phyloP scores from a whole-genome alignment of 371 early-diverging fungal species.

The Lichtheimia hyalospora region DNA sequence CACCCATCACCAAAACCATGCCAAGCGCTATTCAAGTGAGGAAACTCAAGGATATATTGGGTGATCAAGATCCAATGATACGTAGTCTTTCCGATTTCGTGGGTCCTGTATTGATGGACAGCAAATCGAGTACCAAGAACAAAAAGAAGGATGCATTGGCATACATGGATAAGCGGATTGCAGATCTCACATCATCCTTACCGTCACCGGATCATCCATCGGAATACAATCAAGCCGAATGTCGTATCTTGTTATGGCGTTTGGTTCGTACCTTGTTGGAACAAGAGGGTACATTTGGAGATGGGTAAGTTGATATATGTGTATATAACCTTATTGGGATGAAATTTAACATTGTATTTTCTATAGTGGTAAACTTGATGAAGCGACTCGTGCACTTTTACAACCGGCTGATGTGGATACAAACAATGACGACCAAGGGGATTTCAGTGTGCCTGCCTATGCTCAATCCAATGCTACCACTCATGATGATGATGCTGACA shows the following conservation, averaged over 20 bases:
- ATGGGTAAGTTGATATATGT: slow-evolving; percentile 52
- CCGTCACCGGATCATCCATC: slow-evolving; percentile 21
- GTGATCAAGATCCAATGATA: slow-evolving; percentile 21
- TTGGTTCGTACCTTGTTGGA: slow-evolving; percentile 65
- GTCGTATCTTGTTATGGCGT: slow-evolving; percentile 57
- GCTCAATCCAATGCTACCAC: slow-evolving; percentile 10
- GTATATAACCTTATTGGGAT: background rate
- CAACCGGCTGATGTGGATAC: slow-evolving; percentile 24
- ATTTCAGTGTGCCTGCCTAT: slow-evolving; percentile 46
- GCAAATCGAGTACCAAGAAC: slow-evolving; percentile 48
- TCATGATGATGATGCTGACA: slow-evolving; percentile 14
- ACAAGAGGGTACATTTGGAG: slow-evolving; percentile 64
- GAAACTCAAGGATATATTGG: slow-evolving; percentile 39
- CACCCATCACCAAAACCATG: slow-evolving; percentile 52
- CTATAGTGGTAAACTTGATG: slow-evolving; percentile 55
- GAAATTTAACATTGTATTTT: background rate
- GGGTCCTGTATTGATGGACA: slow-evolving; percentile 65
- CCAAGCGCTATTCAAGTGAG: slow-evolving; percentile 61
- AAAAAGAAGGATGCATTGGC: slow-evolving; percentile 71
- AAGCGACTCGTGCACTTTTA: slow-evolving; percentile 49
- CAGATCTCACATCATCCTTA: slow-evolving; percentile 32
- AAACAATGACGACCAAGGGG: slow-evolving; percentile 20
- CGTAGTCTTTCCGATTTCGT: slow-evolving; percentile 34
- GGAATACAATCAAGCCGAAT: slow-evolving; percentile 27
- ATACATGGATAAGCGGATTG: slow-evolving; percentile 53